A percentile compares a stretch with the other conserved stretches of the same genome.
phyloP scores from a whole-genome alignment of 108 stramenopile genomes.

The Pseudonitzschia pungens region DNA sequence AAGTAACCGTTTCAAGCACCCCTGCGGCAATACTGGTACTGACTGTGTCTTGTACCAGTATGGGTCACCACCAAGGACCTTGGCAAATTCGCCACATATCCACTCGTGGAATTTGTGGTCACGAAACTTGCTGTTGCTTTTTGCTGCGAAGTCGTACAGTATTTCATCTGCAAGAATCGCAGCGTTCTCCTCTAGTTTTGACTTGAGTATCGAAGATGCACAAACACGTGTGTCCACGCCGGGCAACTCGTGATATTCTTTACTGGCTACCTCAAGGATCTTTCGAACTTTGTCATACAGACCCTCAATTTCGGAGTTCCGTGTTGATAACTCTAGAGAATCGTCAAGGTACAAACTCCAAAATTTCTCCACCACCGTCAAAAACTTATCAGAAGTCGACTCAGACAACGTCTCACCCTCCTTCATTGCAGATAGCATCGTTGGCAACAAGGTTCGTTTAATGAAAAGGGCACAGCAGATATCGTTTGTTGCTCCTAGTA shows the following conservation, averaged over 20 bases:
- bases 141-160: conserved; percentile 64
- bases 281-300: conserved; percentile 20
- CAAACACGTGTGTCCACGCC: conserved; percentile 11
- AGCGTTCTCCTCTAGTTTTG: conserved; percentile 30
- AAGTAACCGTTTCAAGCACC: conserved; percentile 62
- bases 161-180: conserved; percentile 53
- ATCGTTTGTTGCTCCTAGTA: conserved; percentile 57
- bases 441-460: conserved; percentile 48
- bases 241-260: conserved; percentile 9
- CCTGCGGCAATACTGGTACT: conserved; percentile 44
- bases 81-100: conserved; percentile 61
- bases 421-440: conserved; percentile 22
- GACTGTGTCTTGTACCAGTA: conserved; percentile 27
- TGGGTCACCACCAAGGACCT: conserved; percentile 23
- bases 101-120: conserved; percentile 81
- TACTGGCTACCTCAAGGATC: not conserved
- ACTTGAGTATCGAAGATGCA: conserved; percentile 29
- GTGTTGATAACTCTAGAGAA: conserved; percentile 23
- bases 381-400: conserved; percentile 23
- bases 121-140: conserved; percentile 59
- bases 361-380: conserved; percentile 44
- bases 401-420: conserved; percentile 14
- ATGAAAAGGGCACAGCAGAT: conserved; percentile 71
- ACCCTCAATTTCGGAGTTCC: conserved; percentile 24
- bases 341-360: conserved; percentile 70